Base-by-base conservation (phyloP, 495 filamentous ascomycete species). In the Neurospora sp. region DNA sequence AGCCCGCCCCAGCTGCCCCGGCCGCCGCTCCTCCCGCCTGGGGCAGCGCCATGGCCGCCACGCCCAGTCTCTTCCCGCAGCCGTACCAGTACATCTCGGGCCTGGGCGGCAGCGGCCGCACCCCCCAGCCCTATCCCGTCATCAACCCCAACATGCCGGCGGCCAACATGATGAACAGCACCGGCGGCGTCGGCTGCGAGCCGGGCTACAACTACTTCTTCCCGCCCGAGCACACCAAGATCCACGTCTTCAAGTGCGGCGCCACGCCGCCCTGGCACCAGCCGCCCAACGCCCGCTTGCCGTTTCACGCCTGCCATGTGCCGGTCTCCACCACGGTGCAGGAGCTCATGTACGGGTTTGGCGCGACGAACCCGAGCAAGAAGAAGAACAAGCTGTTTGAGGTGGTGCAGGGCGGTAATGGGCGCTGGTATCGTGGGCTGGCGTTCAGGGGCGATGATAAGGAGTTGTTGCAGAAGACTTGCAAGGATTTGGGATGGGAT, bases 181-280 rank as follows among this genome's bases (percentile, higher is more conserved):
- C 86, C 12, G 88, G 89, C 17, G 90, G 90, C 41, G 77, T 80
- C 8, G 85, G 84, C 44, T 80, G 81, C 41, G 84, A 86, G 73
- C 84, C 84, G 0, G 85, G 84, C 4, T 87, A 83, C 77, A 83
- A 87, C 77, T 88, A 86, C 76, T 80, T 85, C 69, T 87, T 87
- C 75, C 82, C 82, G 1, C 69, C 74, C 7, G 80, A 86, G 59
- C 82, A 86, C 77, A 82, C 81, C 22, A 84, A 83, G 69, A 80
- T 87, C n/a, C 80, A 85, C 69, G 79, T 86, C 35, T 78, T 87
- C 75, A 84, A 83, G 74, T 78, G 74, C 37, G 68, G 73, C 14
- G 71, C 73, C 16, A 74, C 74, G 3, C 80, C 83, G 8, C 86
- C 86, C 0, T 88, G 86, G 86, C 75, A 82, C 70, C 75, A 80